Base-by-base conservation (phyloP, 2,329 filamentous ascomycete species). In the Tolypocladium cylindrosporum region DNA sequence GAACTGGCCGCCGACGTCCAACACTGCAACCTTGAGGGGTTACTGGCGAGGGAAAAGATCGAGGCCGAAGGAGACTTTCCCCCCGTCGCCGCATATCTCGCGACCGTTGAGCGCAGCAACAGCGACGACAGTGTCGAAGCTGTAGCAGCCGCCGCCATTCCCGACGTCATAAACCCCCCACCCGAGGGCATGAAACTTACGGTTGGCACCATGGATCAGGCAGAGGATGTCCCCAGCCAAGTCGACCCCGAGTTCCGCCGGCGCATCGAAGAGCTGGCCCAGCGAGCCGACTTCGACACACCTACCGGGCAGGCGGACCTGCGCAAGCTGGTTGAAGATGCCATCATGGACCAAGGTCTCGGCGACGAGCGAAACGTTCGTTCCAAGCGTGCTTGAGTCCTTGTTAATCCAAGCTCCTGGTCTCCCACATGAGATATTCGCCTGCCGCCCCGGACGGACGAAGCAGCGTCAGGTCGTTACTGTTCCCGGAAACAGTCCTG, bases 231-330 rank as follows among this genome's bases (percentile, higher is more conserved):
- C 8, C 79, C 77, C 1, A 79, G 79, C 43, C 84, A 86, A 59
- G 83, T 87, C 10, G 91, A 97, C 68, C 85, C 90, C 1, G 91
- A 92, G 64, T 90, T 99, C 64, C 85, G 88, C 68, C 80, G 88
- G 63, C 82, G 90, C 56, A 97, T 99, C 68, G 91, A 97, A 67
- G 89, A 96, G 72, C 75, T 99, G 60, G 92, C 94, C 2, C 81
- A 87, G 41, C 81, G 91, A 45, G 86, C 88, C 31, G 91, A 97
- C 68, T 96, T 97, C 66, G 79, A 93, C 65, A 88, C 85, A 6
- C 86, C 90, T 57, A 84, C 88, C 60, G 90, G 89, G 4, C 94
- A 99, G 73, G 82, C 81, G 27, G 85, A 92, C 68, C 74, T 99
- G 66, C 82, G 91, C 60, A 81, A 84, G 63, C 75, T 99, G 60